These are phyloP conservation scores for Lasiodiplodia citricola DNA, from an alignment of 2,329 filamentous ascomycete genomes.

Conservation along the genomic window DNA sequence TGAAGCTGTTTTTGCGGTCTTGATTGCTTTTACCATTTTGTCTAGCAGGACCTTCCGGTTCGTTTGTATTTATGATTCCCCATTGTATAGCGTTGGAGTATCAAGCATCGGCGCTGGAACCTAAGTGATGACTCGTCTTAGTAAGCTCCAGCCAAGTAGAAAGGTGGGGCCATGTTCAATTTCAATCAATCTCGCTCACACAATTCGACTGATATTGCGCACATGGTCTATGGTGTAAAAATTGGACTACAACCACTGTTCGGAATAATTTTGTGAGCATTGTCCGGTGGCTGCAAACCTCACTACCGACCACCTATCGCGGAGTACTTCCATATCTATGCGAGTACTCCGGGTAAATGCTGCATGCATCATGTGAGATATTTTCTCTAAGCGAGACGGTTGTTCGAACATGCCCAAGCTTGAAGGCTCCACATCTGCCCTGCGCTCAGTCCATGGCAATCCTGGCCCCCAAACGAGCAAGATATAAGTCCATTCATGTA, in stretches of 20 bases:
- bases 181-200: not conserved
- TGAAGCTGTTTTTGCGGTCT: slow-evolving; percentile 15
- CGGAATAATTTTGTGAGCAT: not conserved
- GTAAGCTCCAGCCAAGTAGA: not conserved
- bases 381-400: not conserved
- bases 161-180: not conserved
- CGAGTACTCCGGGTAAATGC: not conserved
- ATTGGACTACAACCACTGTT: not conserved
- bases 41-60: not conserved
- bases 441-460: not conserved
- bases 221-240: too few species aligned
- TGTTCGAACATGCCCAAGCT: not conserved
- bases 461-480: not conserved
- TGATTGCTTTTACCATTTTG: not conserved
- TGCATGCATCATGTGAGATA: not conserved
- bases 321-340: not conserved
- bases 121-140: not conserved
- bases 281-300: not conserved
- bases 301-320: not conserved
- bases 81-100: not conserved
- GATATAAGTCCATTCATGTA: not conserved
- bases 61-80: not conserved
- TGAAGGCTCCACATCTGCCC: not conserved
- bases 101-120: not conserved
- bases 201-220: too few species aligned